Evolutionary conservation across 192 early-diverging fungal species (phyloP).

Genomic region (Haplosporangium gracile): DNA sequence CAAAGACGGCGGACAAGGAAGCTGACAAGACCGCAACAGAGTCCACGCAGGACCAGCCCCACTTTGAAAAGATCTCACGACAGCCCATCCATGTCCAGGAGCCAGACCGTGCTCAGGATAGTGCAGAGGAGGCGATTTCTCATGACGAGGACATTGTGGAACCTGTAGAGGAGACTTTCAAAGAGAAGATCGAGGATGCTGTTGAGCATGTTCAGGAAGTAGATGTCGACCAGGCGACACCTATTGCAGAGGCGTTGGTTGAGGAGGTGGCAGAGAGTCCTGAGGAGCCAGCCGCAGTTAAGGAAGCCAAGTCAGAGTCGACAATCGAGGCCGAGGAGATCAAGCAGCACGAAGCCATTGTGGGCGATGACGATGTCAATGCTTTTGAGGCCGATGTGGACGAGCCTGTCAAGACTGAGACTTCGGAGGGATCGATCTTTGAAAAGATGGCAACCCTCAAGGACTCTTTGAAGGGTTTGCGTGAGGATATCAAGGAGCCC

Average conservation of each 20-base stretch:
- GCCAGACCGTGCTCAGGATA: not conserved
- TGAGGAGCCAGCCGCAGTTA: not conserved
- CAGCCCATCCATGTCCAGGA: conserved; percentile 30
- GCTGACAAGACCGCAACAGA: not conserved
- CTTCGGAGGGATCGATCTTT: not conserved
- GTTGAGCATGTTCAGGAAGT: conserved; percentile 4
- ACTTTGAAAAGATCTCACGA: conserved; percentile 19
- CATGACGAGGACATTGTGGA: conserved; percentile 2
- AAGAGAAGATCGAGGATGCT: conserved; percentile 2
- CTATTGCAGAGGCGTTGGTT: conserved; percentile 11
- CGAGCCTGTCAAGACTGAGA: not conserved
- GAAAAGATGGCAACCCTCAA: conserved; percentile 9
- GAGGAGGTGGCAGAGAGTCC: not conserved
- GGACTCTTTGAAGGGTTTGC: conserved; percentile 1
- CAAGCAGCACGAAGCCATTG: not conserved
- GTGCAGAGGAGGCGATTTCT: not conserved
- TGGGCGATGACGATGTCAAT: not conserved
- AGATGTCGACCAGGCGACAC: not conserved
- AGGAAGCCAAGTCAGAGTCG: not conserved
- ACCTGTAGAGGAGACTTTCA: not conserved
- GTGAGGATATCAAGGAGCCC: not conserved
- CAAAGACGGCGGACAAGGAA: not conserved
- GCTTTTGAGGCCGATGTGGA: not conserved
- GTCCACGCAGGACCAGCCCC: not conserved
- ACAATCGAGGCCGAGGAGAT: not conserved